A percentile compares a stretch with the other conserved stretches of the same genome.
Evolutionary conservation across 768 basidiomycete species (phyloP).

Genomic region (Harrya chromipes): DNA sequence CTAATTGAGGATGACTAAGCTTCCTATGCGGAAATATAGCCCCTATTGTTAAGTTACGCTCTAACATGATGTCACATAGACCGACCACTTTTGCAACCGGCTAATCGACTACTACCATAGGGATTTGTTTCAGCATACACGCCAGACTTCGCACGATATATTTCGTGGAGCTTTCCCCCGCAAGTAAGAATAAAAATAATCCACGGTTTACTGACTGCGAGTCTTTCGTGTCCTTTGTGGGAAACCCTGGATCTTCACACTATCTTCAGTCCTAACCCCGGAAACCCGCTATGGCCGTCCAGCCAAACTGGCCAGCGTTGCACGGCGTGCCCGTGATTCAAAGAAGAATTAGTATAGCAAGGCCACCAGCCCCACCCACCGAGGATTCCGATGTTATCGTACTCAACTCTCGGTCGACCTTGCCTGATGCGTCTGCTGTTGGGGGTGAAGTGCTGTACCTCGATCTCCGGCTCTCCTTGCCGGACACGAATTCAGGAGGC

Average conservation of each 20-base stretch:
- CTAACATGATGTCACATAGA: too few relatives aligned
- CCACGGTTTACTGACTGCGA: too few relatives aligned
- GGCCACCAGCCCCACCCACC: conserved; percentile 8
- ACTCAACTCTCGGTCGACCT: conserved; percentile 17
- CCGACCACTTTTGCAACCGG: too few relatives aligned
- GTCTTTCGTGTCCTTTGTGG: too few relatives aligned
- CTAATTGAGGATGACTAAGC: conserved; percentile 11
- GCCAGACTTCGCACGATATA: too few relatives aligned
- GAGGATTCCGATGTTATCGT: conserved; percentile 22
- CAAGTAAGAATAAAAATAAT: too few relatives aligned
- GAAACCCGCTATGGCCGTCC: neutral
- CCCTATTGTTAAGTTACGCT: neutral
- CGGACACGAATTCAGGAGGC: neutral
- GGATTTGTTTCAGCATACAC: too few relatives aligned
- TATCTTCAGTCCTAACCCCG: neutral
- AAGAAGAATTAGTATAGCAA: conserved; percentile 10
- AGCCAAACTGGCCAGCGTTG: conserved; percentile 2
- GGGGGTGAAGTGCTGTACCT: conserved; percentile 12
- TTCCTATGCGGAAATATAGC: neutral
- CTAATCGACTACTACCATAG: too few relatives aligned
- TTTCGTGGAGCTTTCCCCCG: too few relatives aligned
- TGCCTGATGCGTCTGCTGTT: neutral
- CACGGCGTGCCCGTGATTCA: conserved; percentile 9
- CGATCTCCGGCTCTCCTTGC: conserved; percentile 16
- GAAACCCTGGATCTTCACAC: too few relatives aligned